Percentiles rank a stretch among this genome's conserved stretches.
These are phyloP conservation scores for Pythium rhizo-oryzae DNA, from an alignment of 352 stramenopile species.

Conservation along the genomic window DNA sequence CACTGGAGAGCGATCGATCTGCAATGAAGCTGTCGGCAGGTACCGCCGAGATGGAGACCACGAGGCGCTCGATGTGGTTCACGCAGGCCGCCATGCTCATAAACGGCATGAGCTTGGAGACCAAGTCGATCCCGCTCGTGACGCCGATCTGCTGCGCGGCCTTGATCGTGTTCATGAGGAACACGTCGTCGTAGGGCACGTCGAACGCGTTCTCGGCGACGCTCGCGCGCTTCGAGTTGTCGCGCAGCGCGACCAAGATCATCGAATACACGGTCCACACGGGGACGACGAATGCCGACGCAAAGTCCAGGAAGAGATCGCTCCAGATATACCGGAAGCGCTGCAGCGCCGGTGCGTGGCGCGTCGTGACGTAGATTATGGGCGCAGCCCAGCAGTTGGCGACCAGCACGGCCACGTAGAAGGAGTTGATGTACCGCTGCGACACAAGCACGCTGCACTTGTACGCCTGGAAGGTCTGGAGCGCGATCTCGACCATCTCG, in stretches of 20 bases:
- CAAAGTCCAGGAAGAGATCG: conserved; percentile 27
- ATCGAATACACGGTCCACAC: conserved; percentile 23
- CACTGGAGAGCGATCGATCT: too few relatives aligned
- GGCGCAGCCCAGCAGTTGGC: conserved; percentile 32
- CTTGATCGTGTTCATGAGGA: conserved; percentile 23
- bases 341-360: conserved; percentile 4
- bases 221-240: not conserved
- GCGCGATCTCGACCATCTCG: conserved; percentile 21
- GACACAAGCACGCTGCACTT: conserved; percentile 25
- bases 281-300: conserved; percentile 19
- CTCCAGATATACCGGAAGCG: conserved; percentile 30
- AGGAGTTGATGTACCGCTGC: conserved; percentile 23
- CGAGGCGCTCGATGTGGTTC: conserved; percentile 6
- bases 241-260: not conserved
- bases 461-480: conserved; percentile 30
- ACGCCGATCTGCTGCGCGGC: conserved; percentile 27
- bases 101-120: conserved; percentile 31
- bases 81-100: conserved; percentile 26
- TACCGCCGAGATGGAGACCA: not conserved
- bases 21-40: too few relatives aligned
- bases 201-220: conserved; percentile 27
- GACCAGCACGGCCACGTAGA: conserved; percentile 18
- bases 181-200: conserved; percentile 21
- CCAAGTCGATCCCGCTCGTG: conserved; percentile 26
- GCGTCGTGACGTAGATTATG: conserved; percentile 11